Percentiles rank a stretch among this genome's conserved stretches.
These are phyloP conservation scores for Oldenlandia corymbosa DNA, from an alignment of 257 asterid genomes.

Conservation along the genomic window DNA sequence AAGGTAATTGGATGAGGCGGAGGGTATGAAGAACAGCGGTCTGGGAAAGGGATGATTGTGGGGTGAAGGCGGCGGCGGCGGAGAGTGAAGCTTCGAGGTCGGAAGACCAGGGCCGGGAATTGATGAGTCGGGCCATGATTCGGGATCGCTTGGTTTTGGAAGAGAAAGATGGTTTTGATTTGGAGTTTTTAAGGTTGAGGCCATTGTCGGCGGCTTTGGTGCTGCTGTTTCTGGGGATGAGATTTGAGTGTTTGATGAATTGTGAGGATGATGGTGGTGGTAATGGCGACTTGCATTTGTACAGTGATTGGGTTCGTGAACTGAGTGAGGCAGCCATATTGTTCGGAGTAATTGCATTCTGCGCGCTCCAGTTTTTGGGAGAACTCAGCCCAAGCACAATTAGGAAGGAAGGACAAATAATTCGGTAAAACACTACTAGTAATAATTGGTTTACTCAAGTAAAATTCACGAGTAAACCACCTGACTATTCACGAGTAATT, in stretches of 20 bases:
- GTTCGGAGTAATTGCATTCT: background rate
- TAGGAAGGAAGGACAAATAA: too few species aligned
- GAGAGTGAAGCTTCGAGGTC: slow-evolving; percentile 47
- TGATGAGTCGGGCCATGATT: slow-evolving; percentile 48
- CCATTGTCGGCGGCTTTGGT: background rate
- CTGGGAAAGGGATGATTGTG: slow-evolving; percentile 46
- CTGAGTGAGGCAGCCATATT: background rate
- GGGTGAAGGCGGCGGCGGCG: slow-evolving; percentile 28
- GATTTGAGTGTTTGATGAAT: slow-evolving; percentile 10
- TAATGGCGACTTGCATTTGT: background rate
- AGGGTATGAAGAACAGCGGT: slow-evolving; percentile 65
- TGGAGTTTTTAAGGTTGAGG: background rate
- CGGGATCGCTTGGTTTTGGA: slow-evolving; percentile 45
- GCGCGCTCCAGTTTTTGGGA: too few species aligned
- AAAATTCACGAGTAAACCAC: too few species aligned
- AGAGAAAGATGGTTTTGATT: slow-evolving; percentile 23
- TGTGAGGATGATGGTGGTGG: background rate
- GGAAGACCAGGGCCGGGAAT: slow-evolving; percentile 59
- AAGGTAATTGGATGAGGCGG: slow-evolving; percentile 51
- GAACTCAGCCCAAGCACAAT: too few species aligned
- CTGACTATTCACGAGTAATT: too few species aligned
- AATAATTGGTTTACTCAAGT: too few species aligned
- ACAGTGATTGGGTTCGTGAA: background rate
- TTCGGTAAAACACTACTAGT: too few species aligned
- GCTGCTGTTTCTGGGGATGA: background rate